These are phyloP conservation scores for Vitis amurensis DNA, from an alignment of 164 flowering plant genomes.

Conservation along the genomic window DNA sequence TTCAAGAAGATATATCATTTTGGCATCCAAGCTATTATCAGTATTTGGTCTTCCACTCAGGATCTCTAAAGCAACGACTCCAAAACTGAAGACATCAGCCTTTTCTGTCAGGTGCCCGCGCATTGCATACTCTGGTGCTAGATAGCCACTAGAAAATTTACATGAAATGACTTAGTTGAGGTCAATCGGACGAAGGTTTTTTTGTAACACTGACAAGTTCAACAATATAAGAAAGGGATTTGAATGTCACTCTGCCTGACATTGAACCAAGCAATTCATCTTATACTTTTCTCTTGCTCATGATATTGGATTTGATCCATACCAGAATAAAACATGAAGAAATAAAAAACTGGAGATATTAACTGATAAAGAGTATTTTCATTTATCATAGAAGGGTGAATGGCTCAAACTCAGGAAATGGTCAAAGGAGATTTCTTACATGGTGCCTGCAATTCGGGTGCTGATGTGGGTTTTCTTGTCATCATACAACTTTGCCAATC, in stretches of 20 bases:
- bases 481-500: conserved; percentile 32
- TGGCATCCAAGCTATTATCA: conserved; percentile 10
- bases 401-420: neutral
- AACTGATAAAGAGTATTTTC: neutral
- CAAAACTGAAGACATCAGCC: conserved; percentile 26
- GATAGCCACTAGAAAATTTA: conserved; percentile 21
- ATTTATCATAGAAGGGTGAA: neutral
- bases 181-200: no score
- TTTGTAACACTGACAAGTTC: no score
- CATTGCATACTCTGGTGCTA: conserved; percentile 32
- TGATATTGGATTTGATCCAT: no score
- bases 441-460: conserved; percentile 34
- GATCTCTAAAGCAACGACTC: conserved; percentile 25
- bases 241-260: neutral
- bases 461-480: conserved; percentile 32
- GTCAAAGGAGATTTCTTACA: conserved; percentile 13
- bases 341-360: neutral
- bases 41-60: conserved; percentile 28
- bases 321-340: no score
- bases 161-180: neutral
- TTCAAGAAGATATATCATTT: conserved; percentile 23
- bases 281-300: no score
- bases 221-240: no score
- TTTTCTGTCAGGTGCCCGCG: conserved; percentile 32
- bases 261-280: no score